Evolutionary conservation across 257 asterid genomes (phyloP), one percentile per base, ranked within the genome.

Genomic region (Coffea eugenioides): DNA sequence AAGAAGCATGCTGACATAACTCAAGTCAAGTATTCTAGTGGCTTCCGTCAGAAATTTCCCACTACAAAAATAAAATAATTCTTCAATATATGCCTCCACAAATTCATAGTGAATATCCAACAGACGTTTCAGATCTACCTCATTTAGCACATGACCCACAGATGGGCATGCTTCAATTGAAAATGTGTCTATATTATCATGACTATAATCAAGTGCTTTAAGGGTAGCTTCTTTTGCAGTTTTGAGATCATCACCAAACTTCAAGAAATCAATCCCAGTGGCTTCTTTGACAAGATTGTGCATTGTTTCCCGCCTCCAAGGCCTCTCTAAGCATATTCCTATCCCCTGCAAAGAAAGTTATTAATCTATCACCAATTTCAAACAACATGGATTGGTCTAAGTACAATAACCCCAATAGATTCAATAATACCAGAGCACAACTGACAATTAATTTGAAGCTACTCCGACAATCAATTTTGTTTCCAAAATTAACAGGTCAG

Each of bases 301-400:
- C 99, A 95, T 95, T 77, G 99, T 90, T 82, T 93, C 99, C 87
- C 93, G 91, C 90, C 97, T 95, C 97, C 98, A 95, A 67, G 98
- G 99, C 85, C 91, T 91, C 90, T 92, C 96, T 86, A 95, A 90
- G 87, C 91, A 88, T 85, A 95, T 92, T 87, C 88, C 97, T 71
- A 71, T 84, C 81, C 97, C 98, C 98, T 95, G 82, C 84, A 71
- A 83, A 39, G 77, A 66, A 77, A 79, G 71, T 62, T 62, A n/a
- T n/a, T 25, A 10, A 62, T 62, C 39, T 11, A 12, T 62, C 36
- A 62, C 36, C 15, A 62, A 3, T 23, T 27, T 73, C 4, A 71
- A 57, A 61, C 61, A 57, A 61, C 61, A 77, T 16, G 69, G 52
- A 21, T 57, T 59, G 49, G 0, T 13, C 43, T 23, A 23, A 0